Evolutionary conservation across 2,329 filamentous ascomycete genomes (phyloP), one percentile per base, ranked within the genome.

Genomic region (Beauveria australis): DNA sequence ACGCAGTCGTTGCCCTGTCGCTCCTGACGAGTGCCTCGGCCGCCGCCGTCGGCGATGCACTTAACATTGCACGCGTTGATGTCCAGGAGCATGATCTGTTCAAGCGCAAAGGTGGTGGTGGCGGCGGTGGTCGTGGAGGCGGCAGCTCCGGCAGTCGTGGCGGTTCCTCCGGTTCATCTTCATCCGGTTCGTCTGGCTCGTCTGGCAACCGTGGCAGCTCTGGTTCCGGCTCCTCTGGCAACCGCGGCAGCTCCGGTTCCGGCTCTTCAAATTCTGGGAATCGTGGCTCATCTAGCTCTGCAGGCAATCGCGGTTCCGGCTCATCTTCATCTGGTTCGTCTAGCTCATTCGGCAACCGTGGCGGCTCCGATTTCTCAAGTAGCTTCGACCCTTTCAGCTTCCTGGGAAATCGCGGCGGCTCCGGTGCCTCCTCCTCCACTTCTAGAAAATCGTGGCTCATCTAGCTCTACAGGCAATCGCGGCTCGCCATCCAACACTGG

Each of bases 81-180:
- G 58, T 64, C 28, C 66, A 73, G 30, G 67, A 72, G 58, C 70
- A 79, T 58, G 77, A 84, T 37, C 71, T 86, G 24, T 85, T 77
- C 75, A 86, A 84, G 75, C 78, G 84, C 64, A 82, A 37, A 37
- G 33, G 33, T 37, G 33, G 33, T 37, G 33, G 33, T 14, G 5
- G 4, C 5, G 33, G 33, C 12, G 33, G 33, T 37, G 33, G 33
- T 10, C 41, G 16, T 43, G 16, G 41, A 19, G 41, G 16, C 8
- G n/a, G 43, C 26, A 28, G 26, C 26, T 28, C 26, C 26, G 26
- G 7, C 30, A 30, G 10, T 12, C 30, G 30, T 33, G 19, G 43
- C n/a, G n/a, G 43, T 22, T 46, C 43, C 33, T 54, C 51, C 51
- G 33, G 51, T 18, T 53, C 52, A 18, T 53, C 33, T 37, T 37